A percentile compares a stretch with the other conserved stretches of the same genome.
phyloP scores from a whole-genome alignment of 441 rosid genomes.

The Populus hybrid region DNA sequence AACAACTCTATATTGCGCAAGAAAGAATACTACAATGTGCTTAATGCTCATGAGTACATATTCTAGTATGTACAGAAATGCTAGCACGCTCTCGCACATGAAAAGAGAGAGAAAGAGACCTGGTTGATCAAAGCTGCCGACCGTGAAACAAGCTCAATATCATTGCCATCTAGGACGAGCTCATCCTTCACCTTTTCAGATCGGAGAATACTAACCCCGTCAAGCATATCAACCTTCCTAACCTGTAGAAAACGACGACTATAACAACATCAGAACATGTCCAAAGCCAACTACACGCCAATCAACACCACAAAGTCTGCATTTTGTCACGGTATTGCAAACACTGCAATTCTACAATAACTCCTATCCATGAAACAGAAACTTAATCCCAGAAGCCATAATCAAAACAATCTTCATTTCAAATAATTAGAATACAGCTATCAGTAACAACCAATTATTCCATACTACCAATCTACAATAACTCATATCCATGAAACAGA shows the following conservation, averaged over 20 bases:
- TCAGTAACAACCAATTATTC: not conserved
- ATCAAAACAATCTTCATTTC: not conserved
- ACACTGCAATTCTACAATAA: not conserved
- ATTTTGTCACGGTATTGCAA: not conserved
- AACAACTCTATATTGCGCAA: too few relatives aligned
- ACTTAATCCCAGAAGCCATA: too few relatives aligned
- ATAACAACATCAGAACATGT: not conserved
- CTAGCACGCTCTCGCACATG: not conserved
- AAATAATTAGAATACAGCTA: too few relatives aligned
- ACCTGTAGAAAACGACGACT: slow-evolving; percentile 20
- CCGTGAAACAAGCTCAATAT: slow-evolving; percentile 65
- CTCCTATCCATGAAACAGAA: not conserved
- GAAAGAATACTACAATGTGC: not conserved
- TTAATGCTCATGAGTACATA: not conserved
- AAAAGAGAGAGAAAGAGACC: slow-evolving; percentile 27
- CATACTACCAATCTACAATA: too few relatives aligned
- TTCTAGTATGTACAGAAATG: not conserved
- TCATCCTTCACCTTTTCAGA: slow-evolving; percentile 84
- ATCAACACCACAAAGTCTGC: not conserved
- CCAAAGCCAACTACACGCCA: not conserved
- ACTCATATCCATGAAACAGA: too few relatives aligned
- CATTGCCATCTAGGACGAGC: slow-evolving; percentile 52
- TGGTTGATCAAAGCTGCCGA: slow-evolving; percentile 74
- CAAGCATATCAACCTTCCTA: slow-evolving; percentile 33
- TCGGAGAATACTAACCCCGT: slow-evolving; percentile 36